Evolutionary conservation across 306 rosid species (phyloP).

Genomic region (Corylus avellana): DNA sequence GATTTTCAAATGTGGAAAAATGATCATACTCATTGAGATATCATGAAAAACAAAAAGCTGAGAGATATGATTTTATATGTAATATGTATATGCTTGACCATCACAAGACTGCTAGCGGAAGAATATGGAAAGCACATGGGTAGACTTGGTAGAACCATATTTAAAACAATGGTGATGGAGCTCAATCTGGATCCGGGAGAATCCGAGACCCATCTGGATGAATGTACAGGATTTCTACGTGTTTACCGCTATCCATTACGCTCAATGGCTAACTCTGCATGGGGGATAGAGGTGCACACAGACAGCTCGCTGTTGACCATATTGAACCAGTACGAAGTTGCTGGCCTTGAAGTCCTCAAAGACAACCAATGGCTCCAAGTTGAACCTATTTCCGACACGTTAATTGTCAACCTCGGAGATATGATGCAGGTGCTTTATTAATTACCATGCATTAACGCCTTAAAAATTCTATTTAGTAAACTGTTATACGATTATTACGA

Average conservation of each 20-base stretch:
- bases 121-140: constrained; percentile 55
- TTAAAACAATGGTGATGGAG: constrained; percentile 42
- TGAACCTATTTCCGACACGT: constrained; percentile 48
- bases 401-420: constrained; percentile 62
- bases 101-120: constrained; percentile 42
- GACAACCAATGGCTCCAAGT: constrained; percentile 53
- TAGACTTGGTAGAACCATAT: constrained; percentile 46
- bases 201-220: constrained; percentile 34
- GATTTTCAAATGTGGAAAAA: too few species aligned
- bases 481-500: too few species aligned
- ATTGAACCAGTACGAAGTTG: constrained; percentile 46
- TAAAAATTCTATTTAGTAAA: too few species aligned
- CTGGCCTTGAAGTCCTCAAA: constrained; percentile 65
- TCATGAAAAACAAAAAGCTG: too few species aligned
- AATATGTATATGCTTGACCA: too few species aligned
- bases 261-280: constrained; percentile 25
- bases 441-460: too few species aligned
- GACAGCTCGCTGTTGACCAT: constrained; percentile 66
- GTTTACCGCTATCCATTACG: constrained; percentile 60
- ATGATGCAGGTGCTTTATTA: constrained; percentile 49
- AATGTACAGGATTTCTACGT: constrained; percentile 54
- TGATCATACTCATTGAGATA: too few species aligned
- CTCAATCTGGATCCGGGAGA: constrained; percentile 36
- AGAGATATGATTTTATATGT: too few species aligned
- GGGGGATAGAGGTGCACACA: constrained; percentile 68